These are phyloP conservation scores for Ilex aquifolium DNA, from an alignment of 257 asterid genomes.

Conservation along the genomic window DNA sequence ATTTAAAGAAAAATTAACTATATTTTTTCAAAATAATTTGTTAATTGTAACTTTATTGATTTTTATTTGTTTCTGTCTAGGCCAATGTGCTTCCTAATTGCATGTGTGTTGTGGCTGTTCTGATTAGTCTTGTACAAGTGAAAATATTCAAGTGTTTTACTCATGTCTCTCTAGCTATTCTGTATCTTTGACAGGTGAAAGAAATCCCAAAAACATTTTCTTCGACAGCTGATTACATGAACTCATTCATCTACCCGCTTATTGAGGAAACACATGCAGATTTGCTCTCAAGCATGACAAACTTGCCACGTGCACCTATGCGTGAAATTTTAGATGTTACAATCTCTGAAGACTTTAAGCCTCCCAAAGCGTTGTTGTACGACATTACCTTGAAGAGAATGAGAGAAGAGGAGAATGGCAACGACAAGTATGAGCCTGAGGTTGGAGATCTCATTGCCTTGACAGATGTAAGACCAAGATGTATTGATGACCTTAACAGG, in stretches of 20 bases:
- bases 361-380: slow-evolving; percentile 17
- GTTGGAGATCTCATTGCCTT: slow-evolving; percentile 51
- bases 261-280: slow-evolving; percentile 75
- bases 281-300: slow-evolving; percentile 36
- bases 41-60: too few relatives aligned
- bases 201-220: slow-evolving; percentile 33
- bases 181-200: slow-evolving; percentile 31
- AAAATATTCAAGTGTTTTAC: neutral
- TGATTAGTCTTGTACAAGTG: neutral
- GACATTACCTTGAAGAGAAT: slow-evolving; percentile 14
- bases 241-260: slow-evolving; percentile 45
- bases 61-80: too few relatives aligned
- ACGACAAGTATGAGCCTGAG: slow-evolving; percentile 42
- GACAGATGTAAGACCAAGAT: slow-evolving; percentile 43
- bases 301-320: slow-evolving; percentile 36
- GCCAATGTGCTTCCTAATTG: too few relatives aligned
- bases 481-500: slow-evolving; percentile 43
- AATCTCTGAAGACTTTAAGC: neutral
- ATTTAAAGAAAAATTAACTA: too few relatives aligned
- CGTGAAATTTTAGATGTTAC: slow-evolving; percentile 24
- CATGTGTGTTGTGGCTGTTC: too few relatives aligned
- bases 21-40: too few relatives aligned
- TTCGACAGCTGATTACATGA: slow-evolving; percentile 32
- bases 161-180: neutral
- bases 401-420: slow-evolving; percentile 11